Percentiles rank a stretch among this genome's conserved stretches.
Evolutionary conservation across 2,329 filamentous ascomycete species (phyloP).

Genomic region (Colletotrichum godetiae): DNA sequence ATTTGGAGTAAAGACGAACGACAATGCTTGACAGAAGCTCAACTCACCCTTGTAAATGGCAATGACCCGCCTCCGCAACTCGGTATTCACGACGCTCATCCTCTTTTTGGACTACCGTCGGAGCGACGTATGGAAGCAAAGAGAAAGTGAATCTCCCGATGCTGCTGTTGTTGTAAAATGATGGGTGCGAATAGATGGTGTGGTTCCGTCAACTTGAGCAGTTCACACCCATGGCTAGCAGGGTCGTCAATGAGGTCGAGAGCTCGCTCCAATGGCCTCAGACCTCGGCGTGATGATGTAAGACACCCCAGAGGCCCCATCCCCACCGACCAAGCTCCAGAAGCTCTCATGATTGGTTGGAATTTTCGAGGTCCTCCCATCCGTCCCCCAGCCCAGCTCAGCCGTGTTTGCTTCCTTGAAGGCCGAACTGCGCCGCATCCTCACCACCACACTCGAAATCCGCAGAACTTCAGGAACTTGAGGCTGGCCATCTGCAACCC

Average conservation of each 20-base stretch:
- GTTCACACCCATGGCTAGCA: background rate
- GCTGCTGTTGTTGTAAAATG: background rate
- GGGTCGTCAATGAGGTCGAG: slow-evolving; percentile 14
- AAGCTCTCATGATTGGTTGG: background rate
- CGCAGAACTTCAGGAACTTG: background rate
- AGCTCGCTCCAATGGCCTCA: background rate
- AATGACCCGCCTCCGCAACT: slow-evolving; percentile 82
- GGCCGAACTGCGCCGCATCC: background rate
- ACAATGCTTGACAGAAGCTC: background rate
- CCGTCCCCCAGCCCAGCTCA: background rate
- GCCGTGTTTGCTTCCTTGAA: background rate
- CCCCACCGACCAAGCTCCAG: background rate
- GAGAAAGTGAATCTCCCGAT: background rate
- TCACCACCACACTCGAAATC: background rate
- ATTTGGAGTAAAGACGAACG: background rate
- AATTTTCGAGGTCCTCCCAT: background rate
- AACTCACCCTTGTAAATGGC: slow-evolving; percentile 84
- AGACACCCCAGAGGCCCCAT: background rate
- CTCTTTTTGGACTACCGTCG: background rate
- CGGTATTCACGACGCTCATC: slow-evolving; percentile 53
- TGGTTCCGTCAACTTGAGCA: background rate
- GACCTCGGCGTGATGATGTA: slow-evolving; percentile 13
- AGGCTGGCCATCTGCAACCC: background rate
- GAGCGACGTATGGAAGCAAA: background rate
- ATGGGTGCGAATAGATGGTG: background rate